Evolutionary conservation across 768 basidiomycete genomes (phyloP).

Genomic region (Pleurotus eryngii): DNA sequence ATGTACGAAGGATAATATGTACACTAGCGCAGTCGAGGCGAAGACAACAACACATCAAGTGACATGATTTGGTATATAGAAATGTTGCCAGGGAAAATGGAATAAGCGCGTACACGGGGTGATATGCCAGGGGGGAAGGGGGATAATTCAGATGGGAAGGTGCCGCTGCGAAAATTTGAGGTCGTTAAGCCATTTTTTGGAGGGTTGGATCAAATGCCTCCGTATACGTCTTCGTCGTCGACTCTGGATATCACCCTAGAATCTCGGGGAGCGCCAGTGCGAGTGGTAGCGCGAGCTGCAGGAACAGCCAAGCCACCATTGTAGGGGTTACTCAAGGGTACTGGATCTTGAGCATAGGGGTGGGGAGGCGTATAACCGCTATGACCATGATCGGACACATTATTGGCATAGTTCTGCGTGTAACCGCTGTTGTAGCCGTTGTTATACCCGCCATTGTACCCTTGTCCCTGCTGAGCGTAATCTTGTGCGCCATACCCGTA

Average conservation of each 20-base stretch:
- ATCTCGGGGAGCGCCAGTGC: slow-evolving; percentile 1
- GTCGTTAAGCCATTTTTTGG: background rate
- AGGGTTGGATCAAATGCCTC: slow-evolving; percentile 2
- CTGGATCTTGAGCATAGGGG: slow-evolving; percentile 4
- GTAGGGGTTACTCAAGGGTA: slow-evolving; percentile 1
- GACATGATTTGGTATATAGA: slow-evolving; percentile 5
- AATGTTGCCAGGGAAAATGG: background rate
- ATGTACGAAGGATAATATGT: slow-evolving; percentile 8
- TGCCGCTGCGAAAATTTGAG: background rate
- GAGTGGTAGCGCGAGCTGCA: slow-evolving; percentile 5
- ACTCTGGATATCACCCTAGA: slow-evolving; percentile 5
- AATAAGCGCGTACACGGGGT: background rate
- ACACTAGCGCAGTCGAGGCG: background rate
- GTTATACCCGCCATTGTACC: background rate
- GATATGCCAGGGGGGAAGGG: background rate
- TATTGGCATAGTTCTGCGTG: background rate
- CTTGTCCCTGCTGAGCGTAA: background rate
- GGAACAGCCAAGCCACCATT: background rate
- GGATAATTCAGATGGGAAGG: background rate
- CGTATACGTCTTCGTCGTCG: slow-evolving; percentile 5
- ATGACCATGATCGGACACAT: background rate
- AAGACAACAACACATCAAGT: slow-evolving; percentile 2
- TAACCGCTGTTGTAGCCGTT: slow-evolving; percentile 2
- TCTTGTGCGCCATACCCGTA: background rate
- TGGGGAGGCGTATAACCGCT: background rate